Conservation (phyloP, 495 filamentous ascomycete genomes). For the Extremus antarcticus region DNA sequence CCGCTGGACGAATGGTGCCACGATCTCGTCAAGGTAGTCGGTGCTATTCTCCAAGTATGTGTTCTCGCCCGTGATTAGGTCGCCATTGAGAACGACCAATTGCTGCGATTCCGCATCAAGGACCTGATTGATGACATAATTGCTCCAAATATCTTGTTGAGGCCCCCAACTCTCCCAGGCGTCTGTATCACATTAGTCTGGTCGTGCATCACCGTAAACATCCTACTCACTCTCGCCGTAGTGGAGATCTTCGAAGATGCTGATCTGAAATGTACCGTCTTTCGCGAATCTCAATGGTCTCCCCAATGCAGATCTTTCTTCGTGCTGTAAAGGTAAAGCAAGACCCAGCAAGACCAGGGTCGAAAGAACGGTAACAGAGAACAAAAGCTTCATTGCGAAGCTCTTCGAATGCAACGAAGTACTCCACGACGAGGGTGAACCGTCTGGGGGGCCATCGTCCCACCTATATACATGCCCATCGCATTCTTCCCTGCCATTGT, state of each 20-base stretch:
- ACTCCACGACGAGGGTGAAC: too few relatives aligned
- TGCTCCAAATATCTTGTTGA: constrained; percentile 48
- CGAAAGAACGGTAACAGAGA: neutral
- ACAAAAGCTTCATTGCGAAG: neutral
- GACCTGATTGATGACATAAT: constrained; percentile 47
- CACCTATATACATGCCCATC: neutral
- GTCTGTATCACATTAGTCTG: neutral
- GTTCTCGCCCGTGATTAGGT: constrained; percentile 62
- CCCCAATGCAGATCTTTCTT: neutral
- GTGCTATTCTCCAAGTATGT: constrained; percentile 47
- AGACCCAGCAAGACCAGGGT: too few relatives aligned
- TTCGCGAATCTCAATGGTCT: constrained; percentile 5
- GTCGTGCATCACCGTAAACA: neutral
- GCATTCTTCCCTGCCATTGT: neutral
- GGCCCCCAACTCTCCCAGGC: constrained; percentile 44
- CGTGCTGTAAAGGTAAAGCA: too few relatives aligned
- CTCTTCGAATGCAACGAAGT: neutral
- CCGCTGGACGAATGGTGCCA: constrained; percentile 43
- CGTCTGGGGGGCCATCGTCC: neutral
- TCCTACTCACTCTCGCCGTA: constrained; percentile 49
- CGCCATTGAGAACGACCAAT: constrained; percentile 63
- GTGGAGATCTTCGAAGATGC: constrained; percentile 58
- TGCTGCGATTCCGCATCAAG: constrained; percentile 46
- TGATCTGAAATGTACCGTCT: constrained; percentile 30
- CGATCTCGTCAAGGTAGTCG: constrained; percentile 50